Conservation (phyloP, 2,329 filamentous ascomycete species). For the Exophiala mesophila region DNA sequence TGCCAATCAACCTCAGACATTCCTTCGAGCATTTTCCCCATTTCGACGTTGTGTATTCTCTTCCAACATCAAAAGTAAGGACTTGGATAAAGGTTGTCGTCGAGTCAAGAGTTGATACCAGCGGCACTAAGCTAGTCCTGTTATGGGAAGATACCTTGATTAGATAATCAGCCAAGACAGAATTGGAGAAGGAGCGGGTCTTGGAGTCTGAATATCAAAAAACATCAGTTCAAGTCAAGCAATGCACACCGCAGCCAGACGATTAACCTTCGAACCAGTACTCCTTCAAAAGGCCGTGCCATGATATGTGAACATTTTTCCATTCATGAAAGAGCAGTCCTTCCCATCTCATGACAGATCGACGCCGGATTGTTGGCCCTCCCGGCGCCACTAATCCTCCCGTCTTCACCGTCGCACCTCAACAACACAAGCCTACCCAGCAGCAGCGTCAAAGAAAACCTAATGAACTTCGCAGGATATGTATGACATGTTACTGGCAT, state of each 20-base stretch:
- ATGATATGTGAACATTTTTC: too few species aligned
- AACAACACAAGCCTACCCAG: slow-evolving; percentile 43
- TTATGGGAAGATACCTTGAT: too few species aligned
- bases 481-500: slow-evolving; percentile 48
- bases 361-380: slow-evolving; percentile 86
- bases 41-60: too few species aligned
- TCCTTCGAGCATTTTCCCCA: too few species aligned
- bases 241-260: neutral
- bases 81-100: too few species aligned
- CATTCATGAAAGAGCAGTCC: neutral
- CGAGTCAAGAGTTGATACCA: too few species aligned
- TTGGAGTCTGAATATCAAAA: neutral
- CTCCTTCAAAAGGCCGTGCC: too few species aligned
- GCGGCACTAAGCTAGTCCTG: too few species aligned
- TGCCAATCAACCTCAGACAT: too few species aligned
- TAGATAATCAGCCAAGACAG: neutral
- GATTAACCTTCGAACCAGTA: too few species aligned
- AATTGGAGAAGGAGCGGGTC: neutral
- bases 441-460: slow-evolving; percentile 57
- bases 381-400: slow-evolving; percentile 70
- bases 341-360: slow-evolving; percentile 63
- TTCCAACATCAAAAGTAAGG: too few species aligned
- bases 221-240: neutral
- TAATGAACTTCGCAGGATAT: slow-evolving; percentile 77
- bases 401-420: slow-evolving; percentile 53